phyloP scores from a whole-genome alignment of 352 stramenopile species.

The Globisporangium nagaii region DNA sequence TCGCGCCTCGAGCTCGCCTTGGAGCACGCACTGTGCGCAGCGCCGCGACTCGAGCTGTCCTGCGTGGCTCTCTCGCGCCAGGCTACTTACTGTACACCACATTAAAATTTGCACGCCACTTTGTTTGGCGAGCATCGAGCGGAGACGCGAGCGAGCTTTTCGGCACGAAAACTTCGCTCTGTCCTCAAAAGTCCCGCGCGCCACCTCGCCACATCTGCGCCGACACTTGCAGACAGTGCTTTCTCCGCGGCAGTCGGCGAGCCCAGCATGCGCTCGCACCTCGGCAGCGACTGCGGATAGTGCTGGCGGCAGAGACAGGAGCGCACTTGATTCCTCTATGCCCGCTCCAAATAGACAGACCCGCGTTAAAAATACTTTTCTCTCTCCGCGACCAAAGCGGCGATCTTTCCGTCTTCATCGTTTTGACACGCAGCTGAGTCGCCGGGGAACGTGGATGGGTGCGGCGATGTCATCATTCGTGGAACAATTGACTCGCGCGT shows the following conservation, averaged over 20 bases:
- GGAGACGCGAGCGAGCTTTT: background rate
- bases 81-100: background rate
- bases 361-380: background rate
- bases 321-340: background rate
- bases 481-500: slow-evolving; percentile 10
- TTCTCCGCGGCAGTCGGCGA: too few relatives aligned
- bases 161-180: slow-evolving; percentile 2
- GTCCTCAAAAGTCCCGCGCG: slow-evolving; percentile 11
- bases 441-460: background rate
- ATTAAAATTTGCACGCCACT: background rate
- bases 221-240: too few relatives aligned
- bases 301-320: too few relatives aligned
- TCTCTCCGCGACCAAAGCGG: too few relatives aligned
- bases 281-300: too few relatives aligned
- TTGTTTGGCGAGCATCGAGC: background rate
- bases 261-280: too few relatives aligned
- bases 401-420: slow-evolving; percentile 3
- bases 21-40: too few relatives aligned
- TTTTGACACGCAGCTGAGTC: slow-evolving; percentile 6
- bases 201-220: slow-evolving; percentile 3
- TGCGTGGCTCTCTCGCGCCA: background rate
- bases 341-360: background rate
- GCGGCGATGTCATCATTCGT: slow-evolving; percentile 7
- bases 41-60: background rate
- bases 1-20: too few relatives aligned